phyloP scores from a whole-genome alignment of 768 basidiomycete genomes.

The Suillus discolor region DNA sequence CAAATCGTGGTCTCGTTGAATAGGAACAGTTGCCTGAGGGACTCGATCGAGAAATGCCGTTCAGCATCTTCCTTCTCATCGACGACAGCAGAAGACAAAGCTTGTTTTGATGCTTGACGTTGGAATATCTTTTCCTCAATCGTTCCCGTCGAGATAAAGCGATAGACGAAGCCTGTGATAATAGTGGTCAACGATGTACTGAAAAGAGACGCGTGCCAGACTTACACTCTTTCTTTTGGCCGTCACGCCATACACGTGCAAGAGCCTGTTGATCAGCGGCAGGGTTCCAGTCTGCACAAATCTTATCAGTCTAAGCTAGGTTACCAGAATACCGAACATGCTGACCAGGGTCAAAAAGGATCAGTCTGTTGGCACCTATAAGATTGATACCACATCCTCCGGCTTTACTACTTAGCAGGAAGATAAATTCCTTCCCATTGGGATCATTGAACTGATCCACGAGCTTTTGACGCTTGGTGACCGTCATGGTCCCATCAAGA shows the following conservation, averaged over 20 bases:
- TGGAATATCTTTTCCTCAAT: slow-evolving; percentile 99
- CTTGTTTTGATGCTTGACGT: slow-evolving; percentile 94
- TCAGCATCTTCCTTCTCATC: slow-evolving; percentile 96
- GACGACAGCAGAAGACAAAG: slow-evolving; percentile 96
- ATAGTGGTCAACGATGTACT: not conserved
- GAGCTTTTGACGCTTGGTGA: slow-evolving; percentile 90
- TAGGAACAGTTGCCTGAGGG: slow-evolving; percentile 86
- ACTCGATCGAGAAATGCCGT: slow-evolving; percentile 90
- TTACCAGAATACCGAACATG: not conserved
- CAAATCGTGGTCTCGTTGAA: slow-evolving; percentile 87
- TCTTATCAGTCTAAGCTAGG: not conserved
- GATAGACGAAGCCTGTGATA: slow-evolving; percentile 88
- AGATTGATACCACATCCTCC: slow-evolving; percentile 97
- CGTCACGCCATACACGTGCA: slow-evolving; percentile 98
- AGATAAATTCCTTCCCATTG: slow-evolving; percentile 90
- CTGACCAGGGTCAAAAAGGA: slow-evolving; percentile 91
- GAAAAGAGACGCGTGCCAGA: slow-evolving; percentile 5
- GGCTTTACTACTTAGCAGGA: slow-evolving; percentile 92
- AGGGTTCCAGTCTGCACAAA: slow-evolving; percentile 89
- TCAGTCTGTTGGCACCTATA: slow-evolving; percentile 94
- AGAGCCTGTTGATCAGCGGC: slow-evolving; percentile 98
- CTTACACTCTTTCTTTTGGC: slow-evolving; percentile 99
- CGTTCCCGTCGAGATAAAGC: slow-evolving; percentile 95
- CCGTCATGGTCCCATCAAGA: slow-evolving; percentile 93
- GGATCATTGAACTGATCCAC: slow-evolving; percentile 97